A percentile compares a stretch with the other conserved stretches of the same genome.
These are phyloP conservation scores for Ambrosia artemisiifolia DNA, from an alignment of 129 eudicot species.

Conservation along the genomic window DNA sequence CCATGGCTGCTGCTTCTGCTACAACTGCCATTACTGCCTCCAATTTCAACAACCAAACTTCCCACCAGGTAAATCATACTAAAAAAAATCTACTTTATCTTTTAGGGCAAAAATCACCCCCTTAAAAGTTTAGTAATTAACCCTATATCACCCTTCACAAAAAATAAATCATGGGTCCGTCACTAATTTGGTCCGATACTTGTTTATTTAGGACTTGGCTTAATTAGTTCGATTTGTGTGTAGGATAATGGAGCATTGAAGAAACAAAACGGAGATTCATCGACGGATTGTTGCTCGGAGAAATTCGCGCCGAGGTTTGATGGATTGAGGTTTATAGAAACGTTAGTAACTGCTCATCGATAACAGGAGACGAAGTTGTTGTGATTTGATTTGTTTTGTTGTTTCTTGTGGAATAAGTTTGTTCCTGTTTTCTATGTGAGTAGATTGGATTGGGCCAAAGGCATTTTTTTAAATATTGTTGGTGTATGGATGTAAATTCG, in stretches of 20 bases:
- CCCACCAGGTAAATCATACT: conserved; percentile 19
- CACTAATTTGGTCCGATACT: no score
- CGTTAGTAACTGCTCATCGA: conserved; percentile 87
- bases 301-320: conserved; percentile 84
- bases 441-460: conserved; percentile 22
- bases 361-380: conserved; percentile 17
- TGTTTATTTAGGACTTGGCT: neutral
- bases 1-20: conserved; percentile 36
- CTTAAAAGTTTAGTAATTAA: no score
- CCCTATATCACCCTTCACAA: no score
- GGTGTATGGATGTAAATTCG: neutral
- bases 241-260: conserved; percentile 32
- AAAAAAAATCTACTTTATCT: neutral
- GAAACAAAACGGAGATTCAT: conserved; percentile 23
- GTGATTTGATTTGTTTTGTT: neutral
- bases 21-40: conserved; percentile 13
- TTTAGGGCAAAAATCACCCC: no score
- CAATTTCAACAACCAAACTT: conserved; percentile 4
- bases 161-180: no score
- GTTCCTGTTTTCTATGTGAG: conserved; percentile 5
- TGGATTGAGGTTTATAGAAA: conserved; percentile 90
- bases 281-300: conserved; percentile 44
- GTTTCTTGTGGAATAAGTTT: conserved; percentile 33
- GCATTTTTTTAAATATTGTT: conserved; percentile 3
- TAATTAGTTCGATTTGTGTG: neutral